Base-by-base conservation (phyloP, 768 basidiomycete genomes). In the Kwoniella botswanensis region DNA sequence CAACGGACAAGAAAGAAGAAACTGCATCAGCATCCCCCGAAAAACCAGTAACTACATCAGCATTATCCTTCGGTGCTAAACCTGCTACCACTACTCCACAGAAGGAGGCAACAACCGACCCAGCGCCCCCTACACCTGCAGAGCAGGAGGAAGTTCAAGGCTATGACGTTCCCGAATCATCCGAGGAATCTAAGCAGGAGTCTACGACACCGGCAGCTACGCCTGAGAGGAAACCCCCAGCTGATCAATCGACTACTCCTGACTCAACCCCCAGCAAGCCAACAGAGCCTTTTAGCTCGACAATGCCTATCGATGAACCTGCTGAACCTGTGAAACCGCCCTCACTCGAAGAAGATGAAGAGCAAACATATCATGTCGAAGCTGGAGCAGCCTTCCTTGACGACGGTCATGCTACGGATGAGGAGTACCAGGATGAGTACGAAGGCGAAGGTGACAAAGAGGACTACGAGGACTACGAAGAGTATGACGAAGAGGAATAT, bases 371-470 rank as follows among this genome's bases (percentile, higher is more conserved):
- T 7, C 22, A 60, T 7, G 46, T 50, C 18, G 41, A 65, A 12
- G 41, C 64, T 17, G 63, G 41, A 56, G 60, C 60, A 1, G 70
- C 71, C 26, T 42, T 54, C 56, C 21, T 21, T n/a, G 65, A 73
- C 18, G 55, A 66, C 5, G 75, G 65, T 13, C 57, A 65, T 6
- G 69, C 54, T 43, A 60, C 53, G 7, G 63, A 67, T 5, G 55
- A 72, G 11, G 73, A 73, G 10, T 56, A 71, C 7, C 66, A 74
- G 21, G 68, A 72, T 12, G 71, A 72, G 21, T 69, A 74, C 4
- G 65, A 73, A 26, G 59, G 46, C 7, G 68, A 70, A 7, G 58
- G 61, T 12, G 67, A 71, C 11, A 59, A 71, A n/a, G 67, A 71
- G 4, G 67, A 72, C 2, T 54, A 56, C 24, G 70, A 69, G n/a